A percentile compares a stretch with the other conserved stretches of the same genome.
phyloP scores from a whole-genome alignment of 1,284 basidiomycete species.

The Boletellus deceptivus region DNA sequence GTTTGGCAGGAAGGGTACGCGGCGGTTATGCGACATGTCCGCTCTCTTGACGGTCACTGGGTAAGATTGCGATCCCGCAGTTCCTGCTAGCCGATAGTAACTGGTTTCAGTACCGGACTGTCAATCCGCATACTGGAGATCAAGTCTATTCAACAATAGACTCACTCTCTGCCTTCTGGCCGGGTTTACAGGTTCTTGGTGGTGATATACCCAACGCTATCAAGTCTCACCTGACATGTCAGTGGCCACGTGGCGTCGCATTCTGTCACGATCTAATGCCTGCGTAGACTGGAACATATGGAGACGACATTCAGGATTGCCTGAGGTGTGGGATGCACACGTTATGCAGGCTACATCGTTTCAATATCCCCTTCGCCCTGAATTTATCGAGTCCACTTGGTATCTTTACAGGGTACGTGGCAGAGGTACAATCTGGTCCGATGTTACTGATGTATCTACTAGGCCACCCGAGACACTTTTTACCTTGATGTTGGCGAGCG shows the following conservation, averaged over 20 bases:
- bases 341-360: slow-evolving; percentile 70
- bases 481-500: slow-evolving; percentile 90
- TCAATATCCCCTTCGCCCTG: slow-evolving; percentile 86
- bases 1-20: slow-evolving; percentile 92
- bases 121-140: slow-evolving; percentile 78
- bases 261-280: not conserved
- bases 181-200: slow-evolving; percentile 83
- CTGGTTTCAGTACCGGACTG: slow-evolving; percentile 64
- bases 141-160: slow-evolving; percentile 71
- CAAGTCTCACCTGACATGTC: slow-evolving; percentile 80
- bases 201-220: slow-evolving; percentile 90
- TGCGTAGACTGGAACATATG: slow-evolving; percentile 84
- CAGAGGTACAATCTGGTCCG: not conserved
- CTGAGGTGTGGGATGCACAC: slow-evolving; percentile 86
- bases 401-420: slow-evolving; percentile 80
- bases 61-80: slow-evolving; percentile 41
- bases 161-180: slow-evolving; percentile 86
- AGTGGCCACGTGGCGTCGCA: slow-evolving; percentile 27
- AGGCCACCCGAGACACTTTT: slow-evolving; percentile 90
- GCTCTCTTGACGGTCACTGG: slow-evolving; percentile 84
- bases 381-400: slow-evolving; percentile 93
- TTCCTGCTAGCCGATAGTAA: slow-evolving; percentile 1
- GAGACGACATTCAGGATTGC: slow-evolving; percentile 79
- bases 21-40: slow-evolving; percentile 82
- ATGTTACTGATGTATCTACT: slow-evolving; percentile 8